Evolutionary conservation across 2,329 filamentous ascomycete genomes (phyloP).

Genomic region (Metarhizium anisopliae): DNA sequence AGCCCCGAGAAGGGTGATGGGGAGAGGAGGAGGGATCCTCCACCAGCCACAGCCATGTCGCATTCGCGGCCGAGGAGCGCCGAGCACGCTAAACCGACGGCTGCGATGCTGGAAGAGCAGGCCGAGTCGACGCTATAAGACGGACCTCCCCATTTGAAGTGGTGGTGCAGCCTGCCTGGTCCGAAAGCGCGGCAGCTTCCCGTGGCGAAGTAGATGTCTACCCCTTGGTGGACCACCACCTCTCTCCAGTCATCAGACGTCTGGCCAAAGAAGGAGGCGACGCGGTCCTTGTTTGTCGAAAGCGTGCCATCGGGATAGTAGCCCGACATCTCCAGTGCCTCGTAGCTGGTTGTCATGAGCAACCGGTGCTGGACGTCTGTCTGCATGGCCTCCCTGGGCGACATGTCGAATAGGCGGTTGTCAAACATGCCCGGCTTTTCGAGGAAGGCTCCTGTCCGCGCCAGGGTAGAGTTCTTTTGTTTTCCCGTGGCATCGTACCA

Average conservation of each 20-base stretch:
- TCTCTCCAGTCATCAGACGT: slow-evolving; percentile 1
- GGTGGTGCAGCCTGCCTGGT: slow-evolving; percentile 1
- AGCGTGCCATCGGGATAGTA: not conserved
- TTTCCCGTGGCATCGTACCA: not conserved
- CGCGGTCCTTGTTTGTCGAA: not conserved
- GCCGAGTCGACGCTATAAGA: slow-evolving; percentile 3
- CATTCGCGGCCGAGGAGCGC: not conserved
- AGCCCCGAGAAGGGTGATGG: not conserved
- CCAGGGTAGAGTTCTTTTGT: not conserved
- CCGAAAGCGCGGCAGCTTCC: slow-evolving; percentile 3
- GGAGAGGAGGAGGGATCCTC: not conserved
- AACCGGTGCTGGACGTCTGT: slow-evolving; percentile 41
- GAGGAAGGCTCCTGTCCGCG: not conserved
- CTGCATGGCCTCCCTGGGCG: slow-evolving; percentile 50
- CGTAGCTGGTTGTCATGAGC: not conserved
- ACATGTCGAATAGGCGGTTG: slow-evolving; percentile 62
- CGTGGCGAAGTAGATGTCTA: not conserved
- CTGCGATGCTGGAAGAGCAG: not conserved
- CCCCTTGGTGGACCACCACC: not conserved
- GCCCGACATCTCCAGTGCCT: slow-evolving; percentile 1
- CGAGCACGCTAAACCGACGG: not conserved
- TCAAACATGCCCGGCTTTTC: slow-evolving; percentile 36
- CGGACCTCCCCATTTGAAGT: slow-evolving; percentile 2
- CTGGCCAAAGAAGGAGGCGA: not conserved
- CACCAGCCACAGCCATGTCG: not conserved